Evolutionary conservation across 2,329 filamentous ascomycete genomes (phyloP), one percentile per base, ranked within the genome.

Genomic region (Talaromyces sp.): DNA sequence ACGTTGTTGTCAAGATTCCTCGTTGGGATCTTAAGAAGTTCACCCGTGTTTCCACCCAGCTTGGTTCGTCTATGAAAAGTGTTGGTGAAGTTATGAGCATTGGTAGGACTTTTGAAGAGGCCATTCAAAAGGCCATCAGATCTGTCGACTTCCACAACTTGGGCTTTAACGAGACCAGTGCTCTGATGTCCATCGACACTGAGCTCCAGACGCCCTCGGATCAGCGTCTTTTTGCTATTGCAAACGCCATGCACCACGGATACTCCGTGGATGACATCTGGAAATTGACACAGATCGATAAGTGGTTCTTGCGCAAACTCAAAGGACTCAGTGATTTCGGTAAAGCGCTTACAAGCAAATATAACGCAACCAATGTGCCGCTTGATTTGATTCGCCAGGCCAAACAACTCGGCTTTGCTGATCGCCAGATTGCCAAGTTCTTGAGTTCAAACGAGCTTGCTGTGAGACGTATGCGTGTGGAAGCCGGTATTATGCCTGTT

Each of bases 1-100:
- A 99, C 74, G 91, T 96, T 57, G 95, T 98, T 19, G 93, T 98
- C 68, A 99, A 99, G 85, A 98, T 99, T 81, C 95, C 95, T 53
- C 86, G 95, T 68, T 99, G 95, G 95, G 95, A 99, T 78, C 79
- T 99, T 71, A 98, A 98, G 83, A 99, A 99, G 80, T 99, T 99
- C 78, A 96, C 91, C 29, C 88, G 95, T 66, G 95, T 98, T 24
- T 98, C 93, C 4, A 98, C 93, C 1, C 89, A 96, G 72, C 88
- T 99, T 26, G 93, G 93, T 31, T 98, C 95, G 3, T 96, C 93
- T 13, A 99, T 99, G 95, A 99, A 98, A 88, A 96, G 91, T 84
- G 93, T 99, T 58, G 95, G 95, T 71, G 95, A 99, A 75, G 95
- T 99, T 66, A 98, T 99, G 95, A 93, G 90, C 70, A 97, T 99